phyloP scores from a whole-genome alignment of 805 yeast genomes.

The Yamadazyma sp. region DNA sequence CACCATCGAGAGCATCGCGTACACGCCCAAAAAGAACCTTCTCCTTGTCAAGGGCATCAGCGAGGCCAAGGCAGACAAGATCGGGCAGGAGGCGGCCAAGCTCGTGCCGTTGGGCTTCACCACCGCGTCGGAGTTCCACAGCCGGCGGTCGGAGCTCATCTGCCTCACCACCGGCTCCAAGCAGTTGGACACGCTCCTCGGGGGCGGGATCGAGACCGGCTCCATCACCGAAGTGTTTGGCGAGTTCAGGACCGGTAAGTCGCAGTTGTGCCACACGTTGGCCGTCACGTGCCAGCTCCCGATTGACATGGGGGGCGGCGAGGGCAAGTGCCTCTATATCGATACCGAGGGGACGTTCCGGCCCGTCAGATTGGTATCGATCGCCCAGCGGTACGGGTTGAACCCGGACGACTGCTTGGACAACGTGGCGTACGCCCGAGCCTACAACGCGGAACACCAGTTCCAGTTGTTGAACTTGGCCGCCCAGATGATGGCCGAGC shows the following conservation, averaged over 20 bases:
- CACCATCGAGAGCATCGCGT: conserved; percentile 91
- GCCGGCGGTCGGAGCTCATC: conserved; percentile 84
- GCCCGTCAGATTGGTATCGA: conserved; percentile 84
- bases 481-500: conserved; percentile 93
- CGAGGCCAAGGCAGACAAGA: conserved; percentile 89
- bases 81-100: conserved; percentile 79
- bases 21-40: conserved; percentile 81
- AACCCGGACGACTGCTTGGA: conserved; percentile 93
- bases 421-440: conserved; percentile 96
- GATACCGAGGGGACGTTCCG: conserved; percentile 98
- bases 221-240: conserved; percentile 96
- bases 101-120: conserved; percentile 95
- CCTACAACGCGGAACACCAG: conserved; percentile 96
- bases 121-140: conserved; percentile 92
- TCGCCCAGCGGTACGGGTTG: conserved; percentile 87
- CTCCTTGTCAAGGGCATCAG: conserved; percentile 86
- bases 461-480: conserved; percentile 82
- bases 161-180: conserved; percentile 95
- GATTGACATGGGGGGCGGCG: conserved; percentile 97
- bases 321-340: conserved; percentile 92
- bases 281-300: conserved; percentile 97
- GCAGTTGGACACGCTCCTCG: conserved; percentile 85
- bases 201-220: conserved; percentile 98
- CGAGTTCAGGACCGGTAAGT: conserved; percentile 96
- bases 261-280: conserved; percentile 93